Evolutionary conservation across 176 grass and related monocot species (phyloP).

Genomic region (Lolium multiflorum): DNA sequence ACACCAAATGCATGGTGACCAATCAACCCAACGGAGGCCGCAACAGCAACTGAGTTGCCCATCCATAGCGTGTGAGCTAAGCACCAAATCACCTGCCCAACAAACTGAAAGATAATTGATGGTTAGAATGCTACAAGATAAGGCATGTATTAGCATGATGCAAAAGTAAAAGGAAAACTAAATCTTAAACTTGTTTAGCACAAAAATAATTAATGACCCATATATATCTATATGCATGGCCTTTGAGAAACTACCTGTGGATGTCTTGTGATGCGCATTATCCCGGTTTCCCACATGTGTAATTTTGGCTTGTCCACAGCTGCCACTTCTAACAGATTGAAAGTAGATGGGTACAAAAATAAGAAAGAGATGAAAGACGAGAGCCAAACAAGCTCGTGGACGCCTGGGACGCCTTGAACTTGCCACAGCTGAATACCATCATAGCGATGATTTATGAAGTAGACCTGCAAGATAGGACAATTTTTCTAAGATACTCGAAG

Average conservation of each 20-base stretch:
- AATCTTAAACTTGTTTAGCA: background rate
- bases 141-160: background rate
- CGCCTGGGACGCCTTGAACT: conserved; percentile 63
- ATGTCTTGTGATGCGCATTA: conserved; percentile 96
- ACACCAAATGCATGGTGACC: conserved; percentile 89
- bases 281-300: conserved; percentile 97
- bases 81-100: conserved; percentile 98
- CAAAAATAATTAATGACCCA: background rate
- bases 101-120: conserved; percentile 56
- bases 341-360: conserved; percentile 94
- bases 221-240: background rate
- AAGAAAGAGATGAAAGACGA: conserved; percentile 85
- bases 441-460: conserved; percentile 95
- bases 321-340: conserved; percentile 96
- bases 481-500: background rate
- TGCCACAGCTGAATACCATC: conserved; percentile 90
- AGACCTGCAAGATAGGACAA: conserved; percentile 63
- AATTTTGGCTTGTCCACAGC: conserved; percentile 95
- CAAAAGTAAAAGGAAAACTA: background rate
- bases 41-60: conserved; percentile 78
- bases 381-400: conserved; percentile 90
- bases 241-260: conserved; percentile 65
- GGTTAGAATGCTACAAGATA: background rate
- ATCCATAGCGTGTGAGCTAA: conserved; percentile 95
- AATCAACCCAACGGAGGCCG: conserved; percentile 76